Percentiles rank a stretch among this genome's conserved stretches.
phyloP scores from a whole-genome alignment of 495 filamentous ascomycete genomes.

The Halenospora varia region DNA sequence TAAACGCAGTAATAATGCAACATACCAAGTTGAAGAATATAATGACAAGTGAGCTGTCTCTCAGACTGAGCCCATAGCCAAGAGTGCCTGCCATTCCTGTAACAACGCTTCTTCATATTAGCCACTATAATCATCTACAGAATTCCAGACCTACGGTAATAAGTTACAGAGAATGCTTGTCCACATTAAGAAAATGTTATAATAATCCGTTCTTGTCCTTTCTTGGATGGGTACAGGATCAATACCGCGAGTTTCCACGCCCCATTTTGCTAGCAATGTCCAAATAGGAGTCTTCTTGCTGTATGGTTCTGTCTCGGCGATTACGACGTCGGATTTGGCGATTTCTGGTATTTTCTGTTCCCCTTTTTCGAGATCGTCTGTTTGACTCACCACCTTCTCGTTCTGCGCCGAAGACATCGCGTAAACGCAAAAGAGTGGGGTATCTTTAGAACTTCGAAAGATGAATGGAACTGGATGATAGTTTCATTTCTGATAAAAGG shows the following conservation, averaged over 20 bases:
- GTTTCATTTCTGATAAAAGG: no score
- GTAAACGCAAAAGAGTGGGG: no score
- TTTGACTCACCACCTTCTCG: no score
- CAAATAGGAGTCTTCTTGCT: background rate
- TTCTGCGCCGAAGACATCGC: no score
- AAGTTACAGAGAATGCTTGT: constrained; percentile 38
- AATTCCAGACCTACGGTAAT: constrained; percentile 27
- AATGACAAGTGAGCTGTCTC: constrained; percentile 46
- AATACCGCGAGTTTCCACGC: constrained; percentile 45
- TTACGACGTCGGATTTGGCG: background rate
- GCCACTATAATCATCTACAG: background rate
- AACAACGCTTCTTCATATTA: constrained; percentile 37
- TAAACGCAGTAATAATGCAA: constrained; percentile 1
- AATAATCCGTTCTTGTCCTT: constrained; percentile 41
- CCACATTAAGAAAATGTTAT: constrained; percentile 45
- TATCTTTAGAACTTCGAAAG: no score
- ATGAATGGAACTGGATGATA: no score
- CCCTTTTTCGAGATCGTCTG: background rate
- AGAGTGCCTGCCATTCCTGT: constrained; percentile 52
- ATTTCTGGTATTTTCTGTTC: background rate
- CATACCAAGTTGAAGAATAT: constrained; percentile 46
- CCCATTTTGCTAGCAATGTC: background rate
- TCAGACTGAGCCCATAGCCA: constrained; percentile 40
- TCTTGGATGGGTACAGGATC: constrained; percentile 48
- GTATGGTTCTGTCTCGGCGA: background rate